Evolutionary conservation across 2,329 filamentous ascomycete genomes (phyloP).

Genomic region (Alternaria solani): DNA sequence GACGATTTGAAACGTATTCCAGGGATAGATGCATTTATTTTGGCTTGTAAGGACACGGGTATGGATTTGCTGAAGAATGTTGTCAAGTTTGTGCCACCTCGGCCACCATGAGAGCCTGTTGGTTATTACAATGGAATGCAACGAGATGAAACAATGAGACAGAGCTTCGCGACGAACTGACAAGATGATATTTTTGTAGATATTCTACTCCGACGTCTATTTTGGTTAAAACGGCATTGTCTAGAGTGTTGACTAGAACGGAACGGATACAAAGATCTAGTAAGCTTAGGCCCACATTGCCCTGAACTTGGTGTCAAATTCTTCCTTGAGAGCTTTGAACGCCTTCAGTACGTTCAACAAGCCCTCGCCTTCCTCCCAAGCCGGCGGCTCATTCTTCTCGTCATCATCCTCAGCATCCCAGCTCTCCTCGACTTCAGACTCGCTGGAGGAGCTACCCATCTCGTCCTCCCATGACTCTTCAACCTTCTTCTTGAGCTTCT

Average conservation of each 20-base stretch:
- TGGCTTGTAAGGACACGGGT: constrained; percentile 29
- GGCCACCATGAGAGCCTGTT: not conserved
- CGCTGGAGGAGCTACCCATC: constrained; percentile 44
- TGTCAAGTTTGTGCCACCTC: constrained; percentile 30
- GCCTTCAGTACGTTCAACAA: constrained; percentile 66
- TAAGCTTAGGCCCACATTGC: constrained; percentile 64
- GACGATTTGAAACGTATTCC: constrained; percentile 37
- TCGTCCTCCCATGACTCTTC: constrained; percentile 53
- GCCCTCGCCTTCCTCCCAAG: constrained; percentile 57
- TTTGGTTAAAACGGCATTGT: not conserved
- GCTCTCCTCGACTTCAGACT: constrained; percentile 33
- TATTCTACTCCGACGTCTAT: not conserved
- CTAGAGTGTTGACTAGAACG: not conserved
- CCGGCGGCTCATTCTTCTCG: constrained; percentile 34
- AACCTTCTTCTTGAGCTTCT: constrained; percentile 48
- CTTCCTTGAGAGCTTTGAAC: constrained; percentile 64
- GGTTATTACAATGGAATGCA: not conserved
- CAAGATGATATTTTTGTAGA: not conserved
- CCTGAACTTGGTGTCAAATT: constrained; percentile 71
- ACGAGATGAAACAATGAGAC: not conserved
- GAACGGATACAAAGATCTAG: not conserved
- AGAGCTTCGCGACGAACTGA: not conserved
- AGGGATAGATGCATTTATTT: constrained; percentile 31
- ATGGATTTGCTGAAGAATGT: constrained; percentile 40
- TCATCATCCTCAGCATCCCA: constrained; percentile 38